Evolutionary conservation across 805 yeast species (phyloP), one percentile per base, ranked within the genome.

Genomic region (Clavispora santaluciae): DNA sequence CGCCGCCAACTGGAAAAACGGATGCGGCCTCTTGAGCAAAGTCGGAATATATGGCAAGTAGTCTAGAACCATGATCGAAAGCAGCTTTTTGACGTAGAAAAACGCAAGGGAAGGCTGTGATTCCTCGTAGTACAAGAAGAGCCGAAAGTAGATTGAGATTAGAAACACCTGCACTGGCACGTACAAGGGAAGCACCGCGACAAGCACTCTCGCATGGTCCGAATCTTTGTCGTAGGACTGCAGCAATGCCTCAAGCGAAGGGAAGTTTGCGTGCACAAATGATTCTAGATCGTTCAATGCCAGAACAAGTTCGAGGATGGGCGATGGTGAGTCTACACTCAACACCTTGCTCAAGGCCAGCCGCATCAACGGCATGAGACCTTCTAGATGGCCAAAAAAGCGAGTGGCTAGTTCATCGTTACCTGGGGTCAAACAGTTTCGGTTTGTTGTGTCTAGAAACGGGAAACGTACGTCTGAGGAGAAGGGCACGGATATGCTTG

Each of bases 71-170:
- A 40, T 30, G 17, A 43, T 28, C 31, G 38, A 17, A 13, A 48
- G 10, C 10, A 45, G 37, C 34, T 51, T 51, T 35, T 50, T 49
- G 38, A 41, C 39, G 42, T 51, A 51, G 33, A 45, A 51, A 22
- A 35, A 42, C 18, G 46, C 42, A 17, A 50, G 16, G n/a, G 28
- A 39, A 15, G 28, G 16, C 11, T 39, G 38, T 10, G 18, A 15
- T 5, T 35, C 18, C 40, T 51, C 55, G 36, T 49, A 51, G 28
- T 45, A 33, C n/a, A 45, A 38, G 33, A 42, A 49, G 20, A 51
- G 41, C 7, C 48, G 48, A 43, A 39, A 50, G 33, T 42, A 46
- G 10, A 49, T 12, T 11, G 43, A 40, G 15, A 44, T 31, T 4
- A 50, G 20, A 20, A 43, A 42, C 30, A 42, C 40, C 13, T 45